phyloP scores from a whole-genome alignment of 2,329 filamentous ascomycete species.

The Pseudogymnoascus destructans region DNA sequence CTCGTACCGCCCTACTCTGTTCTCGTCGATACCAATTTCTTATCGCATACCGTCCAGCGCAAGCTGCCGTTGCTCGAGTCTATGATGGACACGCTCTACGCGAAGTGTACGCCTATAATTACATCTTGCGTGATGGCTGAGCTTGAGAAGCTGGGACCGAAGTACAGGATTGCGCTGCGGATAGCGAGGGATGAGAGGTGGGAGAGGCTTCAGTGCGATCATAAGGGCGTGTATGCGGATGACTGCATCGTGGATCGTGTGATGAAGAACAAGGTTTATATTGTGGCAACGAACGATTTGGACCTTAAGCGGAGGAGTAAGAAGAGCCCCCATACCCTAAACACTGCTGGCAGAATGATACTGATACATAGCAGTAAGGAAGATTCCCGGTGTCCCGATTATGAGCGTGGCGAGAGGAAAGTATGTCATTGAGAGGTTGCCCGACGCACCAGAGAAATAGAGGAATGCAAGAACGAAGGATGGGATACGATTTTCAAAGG shows the following conservation, averaged over 20 bases:
- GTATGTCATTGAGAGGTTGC: conserved; percentile 86
- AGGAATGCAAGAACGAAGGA: not conserved
- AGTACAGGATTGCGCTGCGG: conserved; percentile 70
- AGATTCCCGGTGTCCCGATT: conserved; percentile 57
- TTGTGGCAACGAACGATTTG: conserved; percentile 61
- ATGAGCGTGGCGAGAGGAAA: conserved; percentile 79
- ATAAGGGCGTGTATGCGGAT: conserved; percentile 75
- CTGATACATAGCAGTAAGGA: conserved; percentile 28
- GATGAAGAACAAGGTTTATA: conserved; percentile 59
- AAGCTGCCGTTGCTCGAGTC: conserved; percentile 78
- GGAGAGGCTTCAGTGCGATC: conserved; percentile 71
- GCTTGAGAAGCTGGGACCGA: conserved; percentile 72
- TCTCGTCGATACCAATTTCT: conserved; percentile 75
- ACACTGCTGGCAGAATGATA: not conserved
- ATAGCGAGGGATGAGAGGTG: conserved; percentile 81
- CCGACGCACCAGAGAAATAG: conserved; percentile 57
- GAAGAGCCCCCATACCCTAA: not conserved
- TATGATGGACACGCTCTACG: conserved; percentile 86
- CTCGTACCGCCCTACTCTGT: conserved; percentile 66
- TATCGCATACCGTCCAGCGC: conserved; percentile 75
- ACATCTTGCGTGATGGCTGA: conserved; percentile 70
- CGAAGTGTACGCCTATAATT: conserved; percentile 76
- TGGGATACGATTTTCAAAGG: not conserved
- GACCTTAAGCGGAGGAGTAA: conserved; percentile 57
- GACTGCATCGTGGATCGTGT: conserved; percentile 65